Percentiles rank a stretch among this genome's conserved stretches.
phyloP scores from a whole-genome alignment of 768 basidiomycete genomes.

The Xanthoconium purpureum region DNA sequence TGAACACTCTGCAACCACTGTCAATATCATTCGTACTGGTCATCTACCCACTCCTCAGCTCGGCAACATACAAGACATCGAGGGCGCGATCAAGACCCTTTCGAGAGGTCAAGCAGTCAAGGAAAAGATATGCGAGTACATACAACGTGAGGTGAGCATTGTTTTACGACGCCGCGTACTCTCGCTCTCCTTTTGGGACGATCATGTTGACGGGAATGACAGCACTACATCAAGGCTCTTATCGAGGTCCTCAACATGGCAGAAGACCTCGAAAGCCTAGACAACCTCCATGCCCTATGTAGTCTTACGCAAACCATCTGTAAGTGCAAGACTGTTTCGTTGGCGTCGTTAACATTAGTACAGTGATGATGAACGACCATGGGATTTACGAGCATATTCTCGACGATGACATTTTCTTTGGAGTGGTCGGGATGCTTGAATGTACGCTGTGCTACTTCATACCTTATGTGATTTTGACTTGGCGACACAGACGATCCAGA shows the following conservation, averaged over 20 bases:
- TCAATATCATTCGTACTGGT: conserved; percentile 65
- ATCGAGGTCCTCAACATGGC: conserved; percentile 83
- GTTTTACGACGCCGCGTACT: background rate
- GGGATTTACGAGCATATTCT: conserved; percentile 92
- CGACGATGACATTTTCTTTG: conserved; percentile 88
- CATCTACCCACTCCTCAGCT: conserved; percentile 74
- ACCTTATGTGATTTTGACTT: conserved; percentile 12
- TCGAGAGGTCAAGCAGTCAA: conserved; percentile 69
- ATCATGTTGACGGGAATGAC: conserved; percentile 9
- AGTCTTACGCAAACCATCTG: conserved; percentile 92
- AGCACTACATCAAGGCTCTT: conserved; percentile 88
- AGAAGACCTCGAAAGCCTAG: conserved; percentile 89
- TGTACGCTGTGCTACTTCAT: conserved; percentile 54
- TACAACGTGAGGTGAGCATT: conserved; percentile 72
- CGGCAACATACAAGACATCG: conserved; percentile 76
- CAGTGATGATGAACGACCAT: conserved; percentile 95
- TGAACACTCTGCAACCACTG: conserved; percentile 57
- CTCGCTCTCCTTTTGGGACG: background rate
- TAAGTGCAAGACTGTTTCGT: conserved; percentile 39
- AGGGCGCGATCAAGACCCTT: conserved; percentile 71
- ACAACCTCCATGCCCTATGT: conserved; percentile 88
- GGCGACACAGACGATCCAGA: conserved; percentile 82
- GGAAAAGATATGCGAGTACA: conserved; percentile 87
- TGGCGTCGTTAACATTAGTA: background rate
- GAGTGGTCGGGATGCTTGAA: conserved; percentile 95